A percentile compares a stretch with the other conserved stretches of the same genome.
Conservation (phyloP, 768 basidiomycete genomes). For the Lentinula raphanica region DNA sequence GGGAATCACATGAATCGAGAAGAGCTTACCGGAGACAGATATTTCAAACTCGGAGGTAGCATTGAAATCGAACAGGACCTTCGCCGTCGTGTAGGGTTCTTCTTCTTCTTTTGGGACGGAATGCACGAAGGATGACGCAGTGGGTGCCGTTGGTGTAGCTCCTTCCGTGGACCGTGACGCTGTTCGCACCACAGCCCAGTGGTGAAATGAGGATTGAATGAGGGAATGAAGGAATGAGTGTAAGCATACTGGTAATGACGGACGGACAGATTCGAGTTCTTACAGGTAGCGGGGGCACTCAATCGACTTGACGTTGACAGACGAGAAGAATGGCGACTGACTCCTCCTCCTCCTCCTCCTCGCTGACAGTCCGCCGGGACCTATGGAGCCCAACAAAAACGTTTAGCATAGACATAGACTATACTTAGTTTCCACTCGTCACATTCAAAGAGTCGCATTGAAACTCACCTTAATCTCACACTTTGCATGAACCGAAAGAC, state of each 20-base stretch:
- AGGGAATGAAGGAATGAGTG: not conserved
- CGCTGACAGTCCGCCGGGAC: conserved; percentile 67
- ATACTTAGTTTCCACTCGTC: too few species aligned
- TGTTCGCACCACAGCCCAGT: too few species aligned
- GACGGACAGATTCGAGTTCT: too few species aligned
- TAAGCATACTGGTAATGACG: not conserved
- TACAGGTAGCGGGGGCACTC: not conserved
- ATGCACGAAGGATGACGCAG: conserved; percentile 55
- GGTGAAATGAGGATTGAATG: too few species aligned
- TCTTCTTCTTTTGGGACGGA: conserved; percentile 32
- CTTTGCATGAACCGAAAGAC: conserved; percentile 75
- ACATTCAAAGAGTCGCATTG: too few species aligned
- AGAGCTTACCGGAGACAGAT: conserved; percentile 48
- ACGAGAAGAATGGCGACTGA: conserved; percentile 14
- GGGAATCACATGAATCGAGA: not conserved
- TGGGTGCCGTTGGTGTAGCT: conserved; percentile 36
- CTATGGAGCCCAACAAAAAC: too few species aligned
- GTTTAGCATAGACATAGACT: too few species aligned
- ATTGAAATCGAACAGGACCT: conserved; percentile 69
- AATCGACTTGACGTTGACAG: conserved; percentile 3
- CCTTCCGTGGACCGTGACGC: not conserved
- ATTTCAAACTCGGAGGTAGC: conserved; percentile 78
- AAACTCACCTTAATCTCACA: conserved; percentile 77
- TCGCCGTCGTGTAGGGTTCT: conserved; percentile 47
- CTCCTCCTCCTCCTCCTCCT: conserved; percentile 23